phyloP scores from a whole-genome alignment of 2,329 filamentous ascomycete genomes.

The Claviceps maximensis region DNA sequence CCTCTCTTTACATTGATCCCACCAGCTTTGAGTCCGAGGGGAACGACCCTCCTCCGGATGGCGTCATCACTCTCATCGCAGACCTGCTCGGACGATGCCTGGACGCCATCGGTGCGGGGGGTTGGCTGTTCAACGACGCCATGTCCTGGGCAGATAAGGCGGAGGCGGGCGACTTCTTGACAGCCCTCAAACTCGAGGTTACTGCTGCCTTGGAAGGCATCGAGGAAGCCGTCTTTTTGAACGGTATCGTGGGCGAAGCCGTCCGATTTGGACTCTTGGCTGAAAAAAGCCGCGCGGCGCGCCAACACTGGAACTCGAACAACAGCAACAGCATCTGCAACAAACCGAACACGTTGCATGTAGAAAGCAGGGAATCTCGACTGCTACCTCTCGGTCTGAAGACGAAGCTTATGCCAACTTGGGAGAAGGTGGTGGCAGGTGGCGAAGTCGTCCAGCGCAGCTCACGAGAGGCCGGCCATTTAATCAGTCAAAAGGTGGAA shows the following conservation, averaged over 20 bases:
- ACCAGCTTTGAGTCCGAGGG: conserved; percentile 31
- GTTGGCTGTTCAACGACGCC: conserved; percentile 56
- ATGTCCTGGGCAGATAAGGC: conserved; percentile 35
- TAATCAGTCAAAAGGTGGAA: conserved; percentile 67
- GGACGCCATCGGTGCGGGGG: conserved; percentile 60
- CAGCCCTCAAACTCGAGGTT: conserved; percentile 53
- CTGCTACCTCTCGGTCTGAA: conserved; percentile 64
- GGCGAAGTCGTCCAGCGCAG: conserved; percentile 60
- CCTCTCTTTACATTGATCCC: conserved; percentile 52
- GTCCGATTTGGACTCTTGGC: conserved; percentile 42
- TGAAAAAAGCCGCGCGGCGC: conserved; percentile 19
- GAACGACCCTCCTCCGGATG: conserved; percentile 42
- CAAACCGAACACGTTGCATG: conserved; percentile 29
- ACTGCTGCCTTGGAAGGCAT: conserved; percentile 59
- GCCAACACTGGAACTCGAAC: conserved; percentile 17
- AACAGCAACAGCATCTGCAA: conserved; percentile 11
- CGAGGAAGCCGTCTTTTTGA: conserved; percentile 53
- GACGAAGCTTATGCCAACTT: conserved; percentile 35
- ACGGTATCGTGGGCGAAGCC: conserved; percentile 51
- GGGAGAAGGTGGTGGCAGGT: conserved; percentile 48
- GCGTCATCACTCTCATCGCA: conserved; percentile 56
- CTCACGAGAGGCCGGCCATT: conserved; percentile 58
- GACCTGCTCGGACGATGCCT: conserved; percentile 60
- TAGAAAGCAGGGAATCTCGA: conserved; percentile 31
- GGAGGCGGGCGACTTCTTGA: conserved; percentile 50